phyloP scores from a whole-genome alignment of 768 basidiomycete species.

The Panellus pusillus region DNA sequence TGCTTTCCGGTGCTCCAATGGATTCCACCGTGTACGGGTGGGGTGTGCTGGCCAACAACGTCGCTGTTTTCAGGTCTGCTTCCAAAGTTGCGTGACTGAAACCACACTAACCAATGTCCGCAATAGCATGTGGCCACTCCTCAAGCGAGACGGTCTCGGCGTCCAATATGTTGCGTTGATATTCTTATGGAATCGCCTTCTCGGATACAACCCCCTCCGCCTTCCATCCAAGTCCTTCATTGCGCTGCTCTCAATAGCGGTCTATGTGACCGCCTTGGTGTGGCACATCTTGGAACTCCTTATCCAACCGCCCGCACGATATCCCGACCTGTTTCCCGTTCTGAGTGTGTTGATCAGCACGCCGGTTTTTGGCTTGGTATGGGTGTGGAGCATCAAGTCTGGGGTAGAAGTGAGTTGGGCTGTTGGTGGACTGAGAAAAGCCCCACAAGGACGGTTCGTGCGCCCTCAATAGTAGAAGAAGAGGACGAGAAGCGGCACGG shows the following conservation, averaged over 20 bases:
- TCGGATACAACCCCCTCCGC: slow-evolving; percentile 74
- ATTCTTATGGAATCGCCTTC: slow-evolving; percentile 77
- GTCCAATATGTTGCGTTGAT: slow-evolving; percentile 70
- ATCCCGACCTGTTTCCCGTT: slow-evolving; percentile 84
- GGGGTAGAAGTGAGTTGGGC: slow-evolving; percentile 83
- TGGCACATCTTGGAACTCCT: slow-evolving; percentile 68
- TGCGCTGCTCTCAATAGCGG: slow-evolving; percentile 52
- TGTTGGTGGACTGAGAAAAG: slow-evolving; percentile 50
- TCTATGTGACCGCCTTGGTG: slow-evolving; percentile 52
- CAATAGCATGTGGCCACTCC: slow-evolving; percentile 89
- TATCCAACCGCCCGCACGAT: slow-evolving; percentile 65
- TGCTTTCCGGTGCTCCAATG: slow-evolving; percentile 57
- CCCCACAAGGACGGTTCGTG: slow-evolving; percentile 2
- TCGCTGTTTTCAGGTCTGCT: slow-evolving; percentile 83
- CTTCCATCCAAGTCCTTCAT: slow-evolving; percentile 48
- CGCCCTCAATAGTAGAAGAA: neutral
- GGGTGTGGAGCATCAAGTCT: slow-evolving; percentile 88
- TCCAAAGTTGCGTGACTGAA: neutral
- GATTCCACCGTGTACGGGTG: slow-evolving; percentile 65
- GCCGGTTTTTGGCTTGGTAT: slow-evolving; percentile 77
- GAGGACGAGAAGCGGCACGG: slow-evolving; percentile 1
- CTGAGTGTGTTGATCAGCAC: slow-evolving; percentile 82
- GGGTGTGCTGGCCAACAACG: slow-evolving; percentile 76
- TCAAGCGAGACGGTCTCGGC: slow-evolving; percentile 75
- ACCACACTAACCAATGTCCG: slow-evolving; percentile 5